Evolutionary conservation across 192 early-diverging fungal species (phyloP), one percentile per base, ranked within the genome.

Genomic region (Podila minutissima): DNA sequence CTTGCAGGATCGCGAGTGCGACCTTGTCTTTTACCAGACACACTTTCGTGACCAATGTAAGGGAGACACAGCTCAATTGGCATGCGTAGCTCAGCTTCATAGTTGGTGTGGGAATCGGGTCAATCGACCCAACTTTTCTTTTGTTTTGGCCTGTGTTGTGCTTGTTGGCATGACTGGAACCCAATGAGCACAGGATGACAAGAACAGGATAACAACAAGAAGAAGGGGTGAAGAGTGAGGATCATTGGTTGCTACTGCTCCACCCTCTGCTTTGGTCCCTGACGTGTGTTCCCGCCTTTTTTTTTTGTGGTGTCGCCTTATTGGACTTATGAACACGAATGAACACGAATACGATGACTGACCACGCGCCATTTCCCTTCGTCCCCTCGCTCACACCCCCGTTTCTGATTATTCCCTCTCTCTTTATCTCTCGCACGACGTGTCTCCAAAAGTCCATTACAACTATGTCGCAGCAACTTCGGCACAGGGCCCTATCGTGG

Each of bases 1-100:
- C 68, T 74, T 92, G 35, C 91, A 92, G 79, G 91, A 92, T 67
- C 89, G 91, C 62, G 91, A 92, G 53, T 87, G 89, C 75, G 91
- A 92, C 73, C 87, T 92, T 35, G 88, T 88, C 49, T 92, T 88
- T 84, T 91, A 90, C 71, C 82, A 89, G 38, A 86, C 88, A 26
- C 83, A 91, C 83, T 92, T 92, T 72, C 84, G 86, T 71, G 87
- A 89, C 13, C 89, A 89, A 75, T 67, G 88, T 90, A 74, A 91
- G 72, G 67, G 72, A 60, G 73, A 62, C 64, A 66, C 28, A 50
- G 64, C 64, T 29, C 24, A 46, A 29, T 49, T 28, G 11, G 31
- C 26, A 48, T 20, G 4, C 2, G 41, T 46, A 46, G 41, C 41
- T 46, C 41, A 46, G 41, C 41, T 46, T 15, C 41, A 46, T 46